phyloP scores from a whole-genome alignment of 352 stramenopile genomes.

The Elongisporangium prolatum region DNA sequence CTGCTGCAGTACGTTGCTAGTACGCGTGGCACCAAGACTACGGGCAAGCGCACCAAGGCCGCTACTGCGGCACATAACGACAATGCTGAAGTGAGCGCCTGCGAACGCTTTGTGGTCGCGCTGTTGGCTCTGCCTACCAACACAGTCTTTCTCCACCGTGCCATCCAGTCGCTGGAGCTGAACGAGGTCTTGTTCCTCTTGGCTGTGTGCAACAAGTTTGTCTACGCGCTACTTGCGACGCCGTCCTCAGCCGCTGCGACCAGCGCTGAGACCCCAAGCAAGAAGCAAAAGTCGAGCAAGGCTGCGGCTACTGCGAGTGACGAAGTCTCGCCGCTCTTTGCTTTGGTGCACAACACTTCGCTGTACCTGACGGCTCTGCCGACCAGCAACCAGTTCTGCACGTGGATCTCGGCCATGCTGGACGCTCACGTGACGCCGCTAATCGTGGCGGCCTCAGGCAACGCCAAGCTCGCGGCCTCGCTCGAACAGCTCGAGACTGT shows the following conservation, averaged over 20 bases:
- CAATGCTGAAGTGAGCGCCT: constrained; percentile 12
- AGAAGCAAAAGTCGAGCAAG: constrained; percentile 16
- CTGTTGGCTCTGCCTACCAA: constrained; percentile 61
- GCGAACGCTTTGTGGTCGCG: constrained; percentile 51
- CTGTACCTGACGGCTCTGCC: constrained; percentile 21
- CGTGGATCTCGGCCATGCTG: constrained; percentile 71
- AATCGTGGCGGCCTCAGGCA: constrained; percentile 49
- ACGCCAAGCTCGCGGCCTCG: constrained; percentile 27
- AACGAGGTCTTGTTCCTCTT: constrained; percentile 67
- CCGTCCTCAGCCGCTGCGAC: constrained; percentile 13
- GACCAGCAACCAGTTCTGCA: constrained; percentile 41
- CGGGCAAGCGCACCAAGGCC: constrained; percentile 27
- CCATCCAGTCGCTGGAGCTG: constrained; percentile 63
- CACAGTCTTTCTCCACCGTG: constrained; percentile 72
- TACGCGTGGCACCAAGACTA: constrained; percentile 1
- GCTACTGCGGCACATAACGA: constrained; percentile 6
- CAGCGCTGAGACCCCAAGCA: constrained; percentile 4
- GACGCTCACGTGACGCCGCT: constrained; percentile 68
- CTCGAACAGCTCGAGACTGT: constrained; percentile 51
- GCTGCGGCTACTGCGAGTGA: constrained; percentile 11
- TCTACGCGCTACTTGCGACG: constrained; percentile 28
- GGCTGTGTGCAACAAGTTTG: constrained; percentile 65
- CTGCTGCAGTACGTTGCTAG: constrained; percentile 30
- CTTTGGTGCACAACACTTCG: constrained; percentile 3
- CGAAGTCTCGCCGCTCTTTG: constrained; percentile 21